Evolutionary conservation across 352 stramenopile genomes (phyloP), one percentile per base, ranked within the genome.

Genomic region (Elongisporangium anandrum): DNA sequence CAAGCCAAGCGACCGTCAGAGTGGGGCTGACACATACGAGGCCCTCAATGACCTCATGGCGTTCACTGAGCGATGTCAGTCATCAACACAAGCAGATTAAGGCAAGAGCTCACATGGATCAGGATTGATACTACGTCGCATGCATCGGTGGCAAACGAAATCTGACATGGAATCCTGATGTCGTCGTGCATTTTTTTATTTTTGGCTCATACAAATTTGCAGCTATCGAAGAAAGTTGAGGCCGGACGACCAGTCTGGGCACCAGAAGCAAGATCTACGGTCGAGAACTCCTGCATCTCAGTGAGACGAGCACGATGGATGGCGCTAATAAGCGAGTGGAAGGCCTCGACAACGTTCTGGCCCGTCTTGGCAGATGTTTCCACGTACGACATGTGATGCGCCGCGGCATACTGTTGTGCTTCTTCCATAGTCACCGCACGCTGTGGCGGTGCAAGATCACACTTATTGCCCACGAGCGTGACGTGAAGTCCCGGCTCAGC

Each of bases 341-440:
- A 93, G 4, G 75, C 79, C 15, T 76, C 59, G 26, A 86, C 66
- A 0, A 90, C 84, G 50, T 90, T 87, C 21, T 78, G 57, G 3
- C 80, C 81, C 0, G 79, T 90, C 72, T 90, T 90, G 54, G 84
- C 84, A 13, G 81, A 90, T n/a, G 84, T 92, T 62, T 93, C 84
- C 26, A 92, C 63, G 68, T 90, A 93, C 38, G 66, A 64, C 84
- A 93, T 86, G 72, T 91, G 79, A 15, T 88, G 78, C 15, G 71
- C 60, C 7, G 70, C 70, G 1, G 84, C 84, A 65, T 87, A 93
- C 49, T 85, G 66, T 39, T 85, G 74, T 0, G 79, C 84, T 72
- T 93, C 84, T 3, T 87, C 76, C 15, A 61, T 66, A 7, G 67
- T 74, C 21, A 93, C 78, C 12, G 60, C 73, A 17, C 84, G 67